These are phyloP conservation scores for Microcyclosporella mali DNA, from an alignment of 2,329 filamentous ascomycete species.

Conservation along the genomic window DNA sequence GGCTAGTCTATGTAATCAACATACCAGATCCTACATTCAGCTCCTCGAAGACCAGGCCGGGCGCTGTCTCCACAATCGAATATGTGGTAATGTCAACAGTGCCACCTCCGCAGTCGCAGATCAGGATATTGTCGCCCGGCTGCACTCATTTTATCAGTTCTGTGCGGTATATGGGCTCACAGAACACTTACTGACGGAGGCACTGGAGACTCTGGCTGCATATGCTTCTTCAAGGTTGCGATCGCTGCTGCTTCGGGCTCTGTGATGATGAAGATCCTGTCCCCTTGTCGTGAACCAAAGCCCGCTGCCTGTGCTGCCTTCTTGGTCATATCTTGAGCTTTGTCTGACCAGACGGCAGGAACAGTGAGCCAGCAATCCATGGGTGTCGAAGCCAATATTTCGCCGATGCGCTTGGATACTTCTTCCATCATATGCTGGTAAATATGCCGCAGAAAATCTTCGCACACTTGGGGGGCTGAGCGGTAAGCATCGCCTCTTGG, in stretches of 20 bases:
- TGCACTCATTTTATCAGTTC: too few relatives aligned
- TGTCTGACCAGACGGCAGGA: conserved; percentile 24
- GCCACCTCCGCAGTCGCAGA: conserved; percentile 15
- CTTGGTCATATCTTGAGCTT: conserved; percentile 19
- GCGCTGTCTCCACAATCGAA: conserved; percentile 6
- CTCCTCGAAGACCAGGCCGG: conserved; percentile 11
- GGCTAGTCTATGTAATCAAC: too few relatives aligned
- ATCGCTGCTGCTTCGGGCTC: conserved; percentile 24
- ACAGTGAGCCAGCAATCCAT: conserved; percentile 26
- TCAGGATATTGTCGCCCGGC: conserved; percentile 10
- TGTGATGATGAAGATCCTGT: conserved; percentile 21
- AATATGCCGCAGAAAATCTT: conserved; percentile 6
- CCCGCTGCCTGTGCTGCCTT: conserved; percentile 16
- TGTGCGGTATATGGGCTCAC: too few relatives aligned
- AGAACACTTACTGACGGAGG: neutral
- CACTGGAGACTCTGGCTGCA: conserved; percentile 7
- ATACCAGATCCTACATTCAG: conserved; percentile 10
- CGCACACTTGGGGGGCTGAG: conserved; percentile 7
- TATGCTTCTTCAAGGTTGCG: conserved; percentile 10
- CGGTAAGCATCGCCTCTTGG: conserved; percentile 2
- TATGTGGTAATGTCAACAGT: conserved; percentile 17
- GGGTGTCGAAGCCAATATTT: conserved; percentile 13
- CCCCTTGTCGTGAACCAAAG: conserved; percentile 16
- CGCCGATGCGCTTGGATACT: conserved; percentile 5
- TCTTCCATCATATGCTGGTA: conserved; percentile 9